phyloP scores from a whole-genome alignment of 2,329 filamentous ascomycete species.

The Fusarium nanum region DNA sequence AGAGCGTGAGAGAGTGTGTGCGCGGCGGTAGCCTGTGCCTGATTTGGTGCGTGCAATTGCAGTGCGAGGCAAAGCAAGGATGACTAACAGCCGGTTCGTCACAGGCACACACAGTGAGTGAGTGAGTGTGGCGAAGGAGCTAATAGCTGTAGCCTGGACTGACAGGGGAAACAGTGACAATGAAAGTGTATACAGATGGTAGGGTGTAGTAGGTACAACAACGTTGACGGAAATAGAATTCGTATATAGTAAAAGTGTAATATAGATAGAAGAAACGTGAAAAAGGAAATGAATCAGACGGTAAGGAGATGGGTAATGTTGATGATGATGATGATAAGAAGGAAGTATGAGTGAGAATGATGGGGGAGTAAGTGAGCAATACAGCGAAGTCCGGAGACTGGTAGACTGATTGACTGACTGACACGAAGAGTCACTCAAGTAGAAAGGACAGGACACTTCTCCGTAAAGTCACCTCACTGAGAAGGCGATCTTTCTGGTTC shows the following conservation, averaged over 20 bases:
- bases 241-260: slow-evolving; percentile 15
- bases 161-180: slow-evolving; percentile 22
- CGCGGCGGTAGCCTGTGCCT: slow-evolving; percentile 45
- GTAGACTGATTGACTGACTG: slow-evolving; percentile 5
- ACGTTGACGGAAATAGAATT: slow-evolving; percentile 22
- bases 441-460: slow-evolving; percentile 40
- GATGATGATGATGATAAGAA: background rate
- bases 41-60: slow-evolving; percentile 21
- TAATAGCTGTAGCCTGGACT: slow-evolving; percentile 42
- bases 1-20: slow-evolving; percentile 50
- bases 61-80: slow-evolving; percentile 24
- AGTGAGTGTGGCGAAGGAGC: slow-evolving; percentile 45
- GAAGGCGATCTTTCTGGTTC: slow-evolving; percentile 31
- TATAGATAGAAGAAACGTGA: slow-evolving; percentile 1
- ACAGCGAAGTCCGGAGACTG: slow-evolving; percentile 47
- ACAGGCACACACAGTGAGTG: slow-evolving; percentile 20
- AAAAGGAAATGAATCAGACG: slow-evolving; percentile 30
- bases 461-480: slow-evolving; percentile 41
- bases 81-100: slow-evolving; percentile 43
- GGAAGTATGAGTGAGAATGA: slow-evolving; percentile 23
- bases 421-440: slow-evolving; percentile 39
- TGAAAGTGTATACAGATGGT: slow-evolving; percentile 21
- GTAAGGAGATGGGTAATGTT: slow-evolving; percentile 21
- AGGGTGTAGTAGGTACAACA: background rate
- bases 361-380: slow-evolving; percentile 44